Evolutionary conservation across 2,329 filamentous ascomycete genomes (phyloP), one percentile per base, ranked within the genome.

Genomic region (Exophiala mesophila): DNA sequence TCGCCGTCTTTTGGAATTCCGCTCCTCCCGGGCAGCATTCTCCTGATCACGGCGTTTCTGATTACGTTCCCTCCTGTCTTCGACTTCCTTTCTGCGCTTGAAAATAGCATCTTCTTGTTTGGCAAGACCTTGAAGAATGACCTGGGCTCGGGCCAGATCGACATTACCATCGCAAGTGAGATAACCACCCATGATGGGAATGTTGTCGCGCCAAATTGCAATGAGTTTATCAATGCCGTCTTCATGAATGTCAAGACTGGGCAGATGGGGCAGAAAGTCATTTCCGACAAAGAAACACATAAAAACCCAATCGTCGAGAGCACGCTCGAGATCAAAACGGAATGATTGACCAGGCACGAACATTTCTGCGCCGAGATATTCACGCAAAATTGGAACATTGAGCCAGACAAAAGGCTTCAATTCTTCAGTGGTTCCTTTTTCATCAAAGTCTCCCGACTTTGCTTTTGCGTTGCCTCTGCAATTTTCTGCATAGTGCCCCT

Each of bases 221-320:
- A 89, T 94, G 42, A 98, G 73, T 1, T 89, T 94, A 61, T 98
- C 90, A 59, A 98, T 98, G 36, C 90, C 90, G 61, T 96, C 89
- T 60, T 98, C 92, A 47, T 92, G 81, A 62, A 98, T 97, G 63
- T 97, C 92, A 45, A 98, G 75, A 57, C 90, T 94, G n/a, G 92
- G 92, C 45, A 98, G 72, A 73, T 98, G 92, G 37, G 92, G 92
- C 55, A 98, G 70, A 69, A 98, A 98, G 70, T 98, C 94, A 65
- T 98, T 98, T 54, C 90, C 90, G 43, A 97, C 90, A 62, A 97
- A 97, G 69, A 94, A 97, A 68, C 90, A 97, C 81, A 97, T 92
- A 64, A 97, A 97, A 10, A 97, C 88, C 92, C 90, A 97, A 62
- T 97, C 90, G 64, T 97, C 92, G 45, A 97, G 78, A 18, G 89